Evolutionary conservation across 2,329 filamentous ascomycete species (phyloP).

Genomic region (Colletotrichum siamense): DNA sequence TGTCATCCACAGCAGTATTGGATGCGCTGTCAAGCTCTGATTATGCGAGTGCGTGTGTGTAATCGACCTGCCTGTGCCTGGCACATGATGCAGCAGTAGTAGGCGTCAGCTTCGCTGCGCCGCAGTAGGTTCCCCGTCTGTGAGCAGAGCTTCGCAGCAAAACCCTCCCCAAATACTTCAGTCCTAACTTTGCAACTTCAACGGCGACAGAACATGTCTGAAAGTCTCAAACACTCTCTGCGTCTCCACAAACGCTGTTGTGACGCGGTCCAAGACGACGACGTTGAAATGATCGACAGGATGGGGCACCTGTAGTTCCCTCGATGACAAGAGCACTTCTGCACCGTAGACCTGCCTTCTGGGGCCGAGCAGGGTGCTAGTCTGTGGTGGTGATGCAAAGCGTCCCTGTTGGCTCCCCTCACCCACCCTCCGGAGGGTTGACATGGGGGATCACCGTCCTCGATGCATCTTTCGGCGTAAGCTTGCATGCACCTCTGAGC

Average conservation of each 20-base stretch:
- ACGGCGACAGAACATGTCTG: slow-evolving; percentile 1
- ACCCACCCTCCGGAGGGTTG: not conserved
- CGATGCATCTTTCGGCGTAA: slow-evolving; percentile 18
- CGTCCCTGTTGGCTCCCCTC: not conserved
- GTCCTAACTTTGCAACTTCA: not conserved
- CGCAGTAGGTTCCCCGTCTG: slow-evolving; percentile 3
- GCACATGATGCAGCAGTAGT: not conserved
- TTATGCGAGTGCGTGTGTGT: not conserved
- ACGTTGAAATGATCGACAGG: not conserved
- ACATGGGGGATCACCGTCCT: slow-evolving; percentile 12
- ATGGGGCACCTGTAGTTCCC: not conserved
- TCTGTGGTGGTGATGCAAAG: slow-evolving; percentile 11
- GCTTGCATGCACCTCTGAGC: not conserved
- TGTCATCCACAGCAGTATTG: not conserved
- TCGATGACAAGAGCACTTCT: not conserved
- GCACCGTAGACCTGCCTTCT: not conserved
- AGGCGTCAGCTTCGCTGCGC: slow-evolving; percentile 3
- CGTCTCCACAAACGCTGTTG: not conserved
- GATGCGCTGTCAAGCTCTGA: not conserved
- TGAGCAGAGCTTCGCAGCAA: not conserved
- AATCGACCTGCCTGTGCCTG: not conserved
- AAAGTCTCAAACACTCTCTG: not conserved
- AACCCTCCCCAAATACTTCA: not conserved
- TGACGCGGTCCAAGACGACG: not conserved
- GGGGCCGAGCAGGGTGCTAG: not conserved